Evolutionary conservation across 179 eudicot genomes (phyloP), one percentile per base, ranked within the genome.

Genomic region (Pouteria campechiana): DNA sequence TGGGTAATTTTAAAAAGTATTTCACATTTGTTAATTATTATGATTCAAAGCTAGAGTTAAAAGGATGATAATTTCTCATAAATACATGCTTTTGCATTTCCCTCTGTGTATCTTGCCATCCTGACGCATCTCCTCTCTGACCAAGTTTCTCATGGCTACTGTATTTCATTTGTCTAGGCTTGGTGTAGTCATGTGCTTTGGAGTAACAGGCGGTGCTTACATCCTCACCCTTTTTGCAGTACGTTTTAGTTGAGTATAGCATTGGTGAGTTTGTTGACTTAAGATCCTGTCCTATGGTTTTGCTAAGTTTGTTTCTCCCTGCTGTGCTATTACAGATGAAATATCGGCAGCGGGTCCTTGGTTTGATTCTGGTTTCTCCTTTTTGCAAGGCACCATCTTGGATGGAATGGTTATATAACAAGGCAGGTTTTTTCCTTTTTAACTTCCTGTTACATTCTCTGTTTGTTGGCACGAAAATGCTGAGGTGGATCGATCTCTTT

Each of bases 111-210:
- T 9, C 35, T 33, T 23, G 7, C 22, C 12, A 12, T 2, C 6
- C 11, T 6, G 3, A 3, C 17, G 1, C 14, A 7, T 25, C n/a
- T 28, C 2, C 14, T 27, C 38, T 25, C 13, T 3, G 8, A 4
- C 27, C 39, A 27, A 19, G n/a, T 32, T 22, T 34, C 33, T 36
- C 57, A 49, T 58, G 17, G 47, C 16, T 15, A 7, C 20, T 30
- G 25, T 38, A 22, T 55, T 65, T 67, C 55, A 32, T 44, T 46
- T 55, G 50, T 43, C 44, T 67, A 92, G 99, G 83, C 88, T 92
- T 39, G 93, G 90, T 72, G 64, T 86, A 41, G 99, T 87, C 35
- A 92, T 92, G 99, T 92, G 94, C 75, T 80, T 92, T 93, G 99
- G 99, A 7, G 93, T 83, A 37, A 75, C 83, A 35, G 93, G 96